Conservation (phyloP, 1,284 basidiomycete species). For the Megacollybia platyphylla region DNA sequence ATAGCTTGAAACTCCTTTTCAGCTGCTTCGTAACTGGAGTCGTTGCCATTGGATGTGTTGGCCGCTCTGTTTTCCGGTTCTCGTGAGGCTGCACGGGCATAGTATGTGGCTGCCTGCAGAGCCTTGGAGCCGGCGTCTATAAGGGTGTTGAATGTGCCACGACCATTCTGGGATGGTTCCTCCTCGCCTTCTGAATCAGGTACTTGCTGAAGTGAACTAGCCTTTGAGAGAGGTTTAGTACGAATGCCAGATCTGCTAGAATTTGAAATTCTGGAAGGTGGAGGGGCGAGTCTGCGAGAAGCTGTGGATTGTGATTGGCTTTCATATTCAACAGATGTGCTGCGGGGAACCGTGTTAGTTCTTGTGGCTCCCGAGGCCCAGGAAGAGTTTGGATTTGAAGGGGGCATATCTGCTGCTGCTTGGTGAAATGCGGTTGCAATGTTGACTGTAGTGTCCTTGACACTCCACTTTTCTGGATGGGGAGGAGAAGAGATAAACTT, state of each 20-base stretch:
- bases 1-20: slow-evolving; percentile 45
- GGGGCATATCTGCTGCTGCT: slow-evolving; percentile 26
- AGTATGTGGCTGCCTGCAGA: slow-evolving; percentile 36
- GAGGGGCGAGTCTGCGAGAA: slow-evolving; percentile 41
- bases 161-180: slow-evolving; percentile 14
- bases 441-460: slow-evolving; percentile 75
- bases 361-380: slow-evolving; percentile 49
- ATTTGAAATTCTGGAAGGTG: slow-evolving; percentile 29
- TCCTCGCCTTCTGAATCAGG: slow-evolving; percentile 53
- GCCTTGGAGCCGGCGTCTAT: slow-evolving; percentile 39
- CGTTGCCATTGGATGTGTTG: slow-evolving; percentile 25
- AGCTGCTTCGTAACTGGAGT: slow-evolving; percentile 60
- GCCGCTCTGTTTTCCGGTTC: slow-evolving; percentile 25
- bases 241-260: slow-evolving; percentile 14
- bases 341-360: slow-evolving; percentile 40
- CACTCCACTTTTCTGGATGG: slow-evolving; percentile 53
- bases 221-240: slow-evolving; percentile 37
- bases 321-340: slow-evolving; percentile 70
- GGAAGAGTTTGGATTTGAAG: slow-evolving; percentile 24
- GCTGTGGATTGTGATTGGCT: slow-evolving; percentile 41
- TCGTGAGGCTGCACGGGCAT: slow-evolving; percentile 43
- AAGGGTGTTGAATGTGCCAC: slow-evolving; percentile 48
- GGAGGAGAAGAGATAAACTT: slow-evolving; percentile 28
- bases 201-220: slow-evolving; percentile 24
- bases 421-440: slow-evolving; percentile 70